These are phyloP conservation scores for Xylariaceae sp. DNA, from an alignment of 2,329 filamentous ascomycete genomes.

Conservation along the genomic window DNA sequence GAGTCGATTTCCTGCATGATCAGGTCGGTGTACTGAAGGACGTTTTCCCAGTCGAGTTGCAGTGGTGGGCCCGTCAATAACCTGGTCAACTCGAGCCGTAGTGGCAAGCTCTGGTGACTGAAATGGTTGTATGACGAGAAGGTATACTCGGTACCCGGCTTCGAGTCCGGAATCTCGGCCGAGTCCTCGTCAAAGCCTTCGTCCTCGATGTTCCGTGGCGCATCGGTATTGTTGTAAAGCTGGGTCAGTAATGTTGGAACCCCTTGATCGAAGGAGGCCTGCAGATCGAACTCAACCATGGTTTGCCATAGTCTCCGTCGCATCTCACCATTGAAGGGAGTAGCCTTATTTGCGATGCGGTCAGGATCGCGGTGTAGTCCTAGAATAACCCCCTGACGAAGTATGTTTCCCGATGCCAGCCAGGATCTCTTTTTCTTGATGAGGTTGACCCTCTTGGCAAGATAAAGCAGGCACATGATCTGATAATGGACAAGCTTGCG, in stretches of 20 bases:
- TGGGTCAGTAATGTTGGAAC: conserved; percentile 51
- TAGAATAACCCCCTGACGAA: conserved; percentile 51
- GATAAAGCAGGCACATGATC: conserved; percentile 50
- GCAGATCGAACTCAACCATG: conserved; percentile 54
- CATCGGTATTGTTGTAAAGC: conserved; percentile 46
- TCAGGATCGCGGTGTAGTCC: conserved; percentile 53
- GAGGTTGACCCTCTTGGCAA: conserved; percentile 54
- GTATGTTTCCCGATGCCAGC: conserved; percentile 47
- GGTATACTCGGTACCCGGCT: conserved; percentile 46
- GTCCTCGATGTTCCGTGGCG: conserved; percentile 51
- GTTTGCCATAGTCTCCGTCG: conserved; percentile 53
- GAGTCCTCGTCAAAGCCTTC: conserved; percentile 49
- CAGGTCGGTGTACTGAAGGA: conserved; percentile 54
- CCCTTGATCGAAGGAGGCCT: conserved; percentile 54
- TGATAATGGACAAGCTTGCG: conserved; percentile 54
- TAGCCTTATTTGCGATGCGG: conserved; percentile 46
- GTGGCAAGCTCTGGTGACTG: conserved; percentile 45
- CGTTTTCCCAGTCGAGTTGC: conserved; percentile 53
- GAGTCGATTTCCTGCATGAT: conserved; percentile 54
- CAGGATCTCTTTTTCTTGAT: conserved; percentile 60
- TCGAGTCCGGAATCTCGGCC: conserved; percentile 42
- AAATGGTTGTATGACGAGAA: conserved; percentile 53
- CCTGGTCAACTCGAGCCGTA: conserved; percentile 50
- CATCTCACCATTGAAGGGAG: conserved; percentile 56
- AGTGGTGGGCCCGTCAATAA: conserved; percentile 47